Conservation (phyloP, 2,329 filamentous ascomycete genomes). For the Microdochium bolleyi region DNA sequence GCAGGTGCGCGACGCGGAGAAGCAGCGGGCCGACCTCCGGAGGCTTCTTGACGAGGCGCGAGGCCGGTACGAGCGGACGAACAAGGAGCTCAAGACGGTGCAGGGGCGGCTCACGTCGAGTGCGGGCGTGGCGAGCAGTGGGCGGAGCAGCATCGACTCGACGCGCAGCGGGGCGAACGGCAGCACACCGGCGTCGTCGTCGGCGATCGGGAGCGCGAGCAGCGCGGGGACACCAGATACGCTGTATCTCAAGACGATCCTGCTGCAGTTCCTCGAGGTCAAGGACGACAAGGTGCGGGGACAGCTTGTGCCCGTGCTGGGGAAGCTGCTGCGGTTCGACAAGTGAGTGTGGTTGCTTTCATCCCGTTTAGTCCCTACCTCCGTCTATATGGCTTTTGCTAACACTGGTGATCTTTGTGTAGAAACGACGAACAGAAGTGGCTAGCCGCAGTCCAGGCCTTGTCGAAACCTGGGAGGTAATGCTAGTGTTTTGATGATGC, state of each 20-base stretch:
- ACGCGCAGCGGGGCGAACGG: constrained; percentile 32
- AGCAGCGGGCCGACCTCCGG: constrained; percentile 68
- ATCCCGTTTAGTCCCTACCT: neutral
- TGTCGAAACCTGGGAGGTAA: constrained; percentile 14
- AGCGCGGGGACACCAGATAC: constrained; percentile 30
- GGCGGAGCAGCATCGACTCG: constrained; percentile 36
- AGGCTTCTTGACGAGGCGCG: constrained; percentile 72
- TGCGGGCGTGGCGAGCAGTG: constrained; percentile 22
- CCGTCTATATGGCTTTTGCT: constrained; percentile 7
- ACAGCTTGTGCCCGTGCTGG: constrained; percentile 70
- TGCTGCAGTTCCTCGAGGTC: constrained; percentile 75
- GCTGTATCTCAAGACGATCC: constrained; percentile 71
- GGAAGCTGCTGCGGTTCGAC: constrained; percentile 69
- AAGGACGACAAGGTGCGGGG: constrained; percentile 69
- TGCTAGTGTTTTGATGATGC: neutral
- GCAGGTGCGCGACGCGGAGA: constrained; percentile 76
- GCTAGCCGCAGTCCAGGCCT: constrained; percentile 62
- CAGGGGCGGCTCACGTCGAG: constrained; percentile 34
- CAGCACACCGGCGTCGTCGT: constrained; percentile 8
- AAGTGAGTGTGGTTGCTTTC: constrained; percentile 41
- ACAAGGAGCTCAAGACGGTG: constrained; percentile 53
- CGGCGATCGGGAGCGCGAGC: constrained; percentile 10
- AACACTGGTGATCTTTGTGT: constrained; percentile 1
- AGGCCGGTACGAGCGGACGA: constrained; percentile 68
- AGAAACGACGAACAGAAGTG: constrained; percentile 75